phyloP scores from a whole-genome alignment of 2,329 filamentous ascomycete species.

The Aspergillus floridensis region DNA sequence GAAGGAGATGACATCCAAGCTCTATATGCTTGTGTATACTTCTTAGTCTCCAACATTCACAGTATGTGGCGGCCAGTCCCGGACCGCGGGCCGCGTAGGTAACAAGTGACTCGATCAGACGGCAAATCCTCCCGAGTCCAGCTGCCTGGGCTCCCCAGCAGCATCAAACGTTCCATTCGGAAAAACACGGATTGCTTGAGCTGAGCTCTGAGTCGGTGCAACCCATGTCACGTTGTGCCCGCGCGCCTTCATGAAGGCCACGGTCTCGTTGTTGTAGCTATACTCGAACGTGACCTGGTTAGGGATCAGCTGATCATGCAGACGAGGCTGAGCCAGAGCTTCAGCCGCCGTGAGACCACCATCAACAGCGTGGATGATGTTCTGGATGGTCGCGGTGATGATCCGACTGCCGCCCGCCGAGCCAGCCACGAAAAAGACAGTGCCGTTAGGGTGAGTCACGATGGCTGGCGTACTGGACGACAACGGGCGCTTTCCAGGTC shows the following conservation, averaged over 20 bases:
- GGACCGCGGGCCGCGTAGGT: neutral
- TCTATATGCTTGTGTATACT: neutral
- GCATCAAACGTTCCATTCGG: slow-evolving; percentile 72
- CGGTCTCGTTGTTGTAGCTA: slow-evolving; percentile 62
- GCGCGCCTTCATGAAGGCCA: slow-evolving; percentile 59
- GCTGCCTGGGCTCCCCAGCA: slow-evolving; percentile 71
- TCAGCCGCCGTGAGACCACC: slow-evolving; percentile 58
- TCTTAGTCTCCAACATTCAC: neutral
- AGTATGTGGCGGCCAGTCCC: neutral
- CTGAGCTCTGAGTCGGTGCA: slow-evolving; percentile 61
- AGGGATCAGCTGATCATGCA: slow-evolving; percentile 82
- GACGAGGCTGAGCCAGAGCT: slow-evolving; percentile 63
- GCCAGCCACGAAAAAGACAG: slow-evolving; percentile 67
- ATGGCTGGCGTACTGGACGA: slow-evolving; percentile 81
- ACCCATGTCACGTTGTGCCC: slow-evolving; percentile 74
- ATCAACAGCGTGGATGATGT: slow-evolving; percentile 70
- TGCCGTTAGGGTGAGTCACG: slow-evolving; percentile 63
- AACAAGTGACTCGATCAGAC: slow-evolving; percentile 32
- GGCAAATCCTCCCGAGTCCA: slow-evolving; percentile 64
- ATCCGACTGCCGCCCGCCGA: slow-evolving; percentile 81
- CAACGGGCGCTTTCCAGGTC: slow-evolving; percentile 75
- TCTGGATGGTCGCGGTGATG: slow-evolving; percentile 74
- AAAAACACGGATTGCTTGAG: slow-evolving; percentile 65
- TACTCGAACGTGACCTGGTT: slow-evolving; percentile 68
- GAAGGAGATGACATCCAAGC: neutral